Evolutionary conservation across 176 grass and related monocot genomes (phyloP).

Genomic region (Alloteropsis semialata): DNA sequence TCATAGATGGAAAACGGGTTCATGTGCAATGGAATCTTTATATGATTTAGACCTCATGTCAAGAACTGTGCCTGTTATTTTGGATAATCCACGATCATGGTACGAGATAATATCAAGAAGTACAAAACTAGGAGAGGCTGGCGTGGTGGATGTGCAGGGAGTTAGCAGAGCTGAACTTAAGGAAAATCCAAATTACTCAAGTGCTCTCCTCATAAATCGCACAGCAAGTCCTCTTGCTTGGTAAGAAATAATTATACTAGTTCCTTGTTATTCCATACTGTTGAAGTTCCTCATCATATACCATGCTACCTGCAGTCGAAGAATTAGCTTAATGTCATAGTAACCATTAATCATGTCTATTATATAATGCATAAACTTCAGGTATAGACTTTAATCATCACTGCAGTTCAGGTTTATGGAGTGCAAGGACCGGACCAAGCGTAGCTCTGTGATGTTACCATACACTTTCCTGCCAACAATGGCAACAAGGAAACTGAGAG

Average conservation of each 20-base stretch:
- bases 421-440: slow-evolving; percentile 86
- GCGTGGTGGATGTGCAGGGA: slow-evolving; percentile 60
- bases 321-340: slow-evolving; percentile 1
- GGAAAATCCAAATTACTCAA: slow-evolving; percentile 58
- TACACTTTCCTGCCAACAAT: slow-evolving; percentile 82
- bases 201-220: slow-evolving; percentile 84
- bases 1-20: slow-evolving; percentile 63
- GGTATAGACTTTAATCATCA: slow-evolving; percentile 55
- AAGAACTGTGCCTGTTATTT: slow-evolving; percentile 61
- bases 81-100: slow-evolving; percentile 79
- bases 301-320: neutral
- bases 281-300: too few relatives aligned
- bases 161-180: slow-evolving; percentile 74
- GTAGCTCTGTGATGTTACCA: slow-evolving; percentile 76
- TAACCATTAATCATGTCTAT: slow-evolving; percentile 7
- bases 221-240: slow-evolving; percentile 88
- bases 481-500: slow-evolving; percentile 73
- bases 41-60: slow-evolving; percentile 92
- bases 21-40: slow-evolving; percentile 80
- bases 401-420: slow-evolving; percentile 97
- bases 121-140: slow-evolving; percentile 67
- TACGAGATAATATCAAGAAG: slow-evolving; percentile 70
- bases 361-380: slow-evolving; percentile 20
- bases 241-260: slow-evolving; percentile 64
- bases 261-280: slow-evolving; percentile 12